These are phyloP conservation scores for Rhodomyrtus tomentosa DNA, from an alignment of 345 rosid species.

Conservation along the genomic window DNA sequence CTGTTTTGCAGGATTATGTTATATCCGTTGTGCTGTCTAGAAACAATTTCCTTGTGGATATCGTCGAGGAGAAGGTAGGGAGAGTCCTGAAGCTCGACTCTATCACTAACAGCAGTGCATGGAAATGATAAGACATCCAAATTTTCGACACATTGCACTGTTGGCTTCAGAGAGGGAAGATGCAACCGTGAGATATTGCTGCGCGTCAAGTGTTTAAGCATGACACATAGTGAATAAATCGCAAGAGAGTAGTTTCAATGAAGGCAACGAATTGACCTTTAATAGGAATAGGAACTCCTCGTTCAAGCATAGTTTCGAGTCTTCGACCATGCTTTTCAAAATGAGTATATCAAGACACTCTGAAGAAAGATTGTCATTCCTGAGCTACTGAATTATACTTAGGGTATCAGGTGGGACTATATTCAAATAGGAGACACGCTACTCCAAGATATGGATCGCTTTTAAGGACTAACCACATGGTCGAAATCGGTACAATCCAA, in stretches of 20 bases:
- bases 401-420: constrained; percentile 41
- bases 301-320: not conserved
- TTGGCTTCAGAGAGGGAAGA: constrained; percentile 53
- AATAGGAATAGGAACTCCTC: not conserved
- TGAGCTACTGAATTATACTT: not conserved
- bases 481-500: constrained; percentile 39
- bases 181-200: constrained; percentile 32
- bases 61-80: constrained; percentile 29
- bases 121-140: constrained; percentile 41
- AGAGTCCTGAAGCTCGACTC: constrained; percentile 46
- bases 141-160: constrained; percentile 67
- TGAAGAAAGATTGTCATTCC: not conserved
- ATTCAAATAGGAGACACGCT: constrained; percentile 20
- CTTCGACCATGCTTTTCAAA: not conserved
- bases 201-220: not conserved
- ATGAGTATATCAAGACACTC: not conserved
- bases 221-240: not conserved
- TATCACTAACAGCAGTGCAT: constrained; percentile 24
- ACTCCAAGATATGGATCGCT: constrained; percentile 46
- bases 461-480: constrained; percentile 46
- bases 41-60: constrained; percentile 38
- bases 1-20: constrained; percentile 24
- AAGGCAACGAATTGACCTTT: not conserved
- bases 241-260: not conserved
- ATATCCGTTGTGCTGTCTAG: constrained; percentile 20